Base-by-base conservation (phyloP, 2,329 filamentous ascomycete species). In the Peltaster fructicola region DNA sequence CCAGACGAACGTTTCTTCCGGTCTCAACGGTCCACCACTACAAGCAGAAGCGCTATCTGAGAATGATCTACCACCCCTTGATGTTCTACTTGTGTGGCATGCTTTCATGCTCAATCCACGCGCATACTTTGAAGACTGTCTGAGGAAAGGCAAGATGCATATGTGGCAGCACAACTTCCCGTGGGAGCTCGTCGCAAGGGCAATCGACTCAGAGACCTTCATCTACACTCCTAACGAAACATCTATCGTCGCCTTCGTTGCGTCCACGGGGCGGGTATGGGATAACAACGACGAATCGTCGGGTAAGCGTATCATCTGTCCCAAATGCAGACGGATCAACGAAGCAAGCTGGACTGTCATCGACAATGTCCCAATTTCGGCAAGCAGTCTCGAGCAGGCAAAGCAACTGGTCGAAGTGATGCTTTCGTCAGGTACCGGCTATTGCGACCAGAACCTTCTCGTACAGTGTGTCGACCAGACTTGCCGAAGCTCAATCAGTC, bases 41-140 rank as follows among this genome's bases (percentile, higher is more conserved):
- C n/a, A n/a, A n/a, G n/a, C n/a, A n/a, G n/a, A n/a, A n/a, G n/a
- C n/a, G n/a, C n/a, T n/a, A n/a, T n/a, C n/a, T n/a, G n/a, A 33
- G 4, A 30, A 31, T 7, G 35, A 31, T 14, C 24, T 39, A 26
- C 38, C 37, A 17, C 47, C 52, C 9, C 11, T 47, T 59, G 77
- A 84, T 49, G 66, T 84, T 1, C 49, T 82, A 11, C 77, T 84
- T 73, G 70, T 84, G 0, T 78, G 73, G 71, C 78, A 85, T 46
- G 56, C 74, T 0, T 77, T 79, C 40, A 73, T 79, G 66, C 63
- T 85, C 3, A 84, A 82, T 37, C 78, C 78, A 0, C 59, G 73
- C 19, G 57, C 55, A n/a, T 84, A 72, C 41, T 61, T 81, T 4
- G 75, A 84, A 39, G 78, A 85, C 43, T 71, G 69, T 39, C 53